Conservation (phyloP, 495 filamentous ascomycete genomes). For the Daldinia childiae region DNA sequence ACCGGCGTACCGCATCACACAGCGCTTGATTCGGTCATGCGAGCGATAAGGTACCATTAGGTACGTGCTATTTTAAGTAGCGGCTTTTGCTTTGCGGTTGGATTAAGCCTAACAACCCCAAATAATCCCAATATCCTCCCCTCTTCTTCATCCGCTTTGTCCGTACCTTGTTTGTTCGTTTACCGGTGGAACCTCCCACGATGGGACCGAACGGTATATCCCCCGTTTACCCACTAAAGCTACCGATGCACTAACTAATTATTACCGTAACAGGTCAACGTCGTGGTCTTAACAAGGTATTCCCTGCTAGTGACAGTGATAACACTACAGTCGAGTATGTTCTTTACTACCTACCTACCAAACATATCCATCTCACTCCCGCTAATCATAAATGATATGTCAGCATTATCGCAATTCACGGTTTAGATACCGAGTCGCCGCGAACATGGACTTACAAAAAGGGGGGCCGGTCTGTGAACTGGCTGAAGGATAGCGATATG, state of each 20-base stretch:
- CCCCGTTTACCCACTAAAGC: neutral
- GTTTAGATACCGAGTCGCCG: conserved; percentile 36
- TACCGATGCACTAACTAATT: neutral
- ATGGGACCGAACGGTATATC: conserved; percentile 10
- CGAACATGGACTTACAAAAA: conserved; percentile 19
- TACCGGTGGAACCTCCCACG: neutral
- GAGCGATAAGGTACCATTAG: neutral
- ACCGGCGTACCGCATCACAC: too few species aligned
- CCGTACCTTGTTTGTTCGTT: neutral
- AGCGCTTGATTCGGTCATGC: conserved; percentile 23
- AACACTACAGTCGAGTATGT: conserved; percentile 18
- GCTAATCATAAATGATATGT: conserved; percentile 1
- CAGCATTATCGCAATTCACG: conserved; percentile 40
- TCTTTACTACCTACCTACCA: neutral
- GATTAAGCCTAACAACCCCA: too few species aligned
- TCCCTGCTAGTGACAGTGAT: neutral
- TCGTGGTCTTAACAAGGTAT: conserved; percentile 8
- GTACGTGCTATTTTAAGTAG: too few species aligned
- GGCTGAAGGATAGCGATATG: conserved; percentile 45
- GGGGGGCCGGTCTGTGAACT: conserved; percentile 35
- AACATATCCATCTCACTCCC: neutral
- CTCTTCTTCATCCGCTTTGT: neutral
- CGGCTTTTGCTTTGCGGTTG: too few species aligned
- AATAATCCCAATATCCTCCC: too few species aligned
- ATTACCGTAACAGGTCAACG: neutral